Percentiles rank a stretch among this genome's conserved stretches.
phyloP scores from a whole-genome alignment of 2,329 filamentous ascomycete genomes.

The Cladosporium cucumerinum region DNA sequence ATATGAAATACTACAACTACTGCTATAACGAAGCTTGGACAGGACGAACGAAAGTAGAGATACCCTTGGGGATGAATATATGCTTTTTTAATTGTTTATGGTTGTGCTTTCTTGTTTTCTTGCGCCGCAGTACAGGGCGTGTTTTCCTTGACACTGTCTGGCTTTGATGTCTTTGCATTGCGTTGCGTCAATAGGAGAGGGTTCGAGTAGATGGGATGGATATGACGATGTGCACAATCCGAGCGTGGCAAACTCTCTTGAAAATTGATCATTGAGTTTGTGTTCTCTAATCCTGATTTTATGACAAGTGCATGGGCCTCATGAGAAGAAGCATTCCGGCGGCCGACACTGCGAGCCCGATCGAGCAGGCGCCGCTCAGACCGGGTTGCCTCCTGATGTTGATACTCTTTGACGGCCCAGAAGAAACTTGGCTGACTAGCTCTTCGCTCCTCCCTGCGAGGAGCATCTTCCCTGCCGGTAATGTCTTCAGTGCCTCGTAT shows the following conservation, averaged over 20 bases:
- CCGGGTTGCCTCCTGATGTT: neutral
- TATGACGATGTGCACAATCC: neutral
- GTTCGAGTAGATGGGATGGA: neutral
- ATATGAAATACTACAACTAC: neutral
- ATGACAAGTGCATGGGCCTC: neutral
- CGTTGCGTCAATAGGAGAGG: neutral
- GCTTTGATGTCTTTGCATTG: neutral
- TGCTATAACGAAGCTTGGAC: neutral
- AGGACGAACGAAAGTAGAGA: neutral
- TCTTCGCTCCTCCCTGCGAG: no score
- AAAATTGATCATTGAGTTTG: neutral
- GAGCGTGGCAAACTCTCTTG: neutral
- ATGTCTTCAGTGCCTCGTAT: neutral
- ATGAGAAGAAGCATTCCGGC: neutral
- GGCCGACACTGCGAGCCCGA: no score
- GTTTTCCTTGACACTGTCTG: no score
- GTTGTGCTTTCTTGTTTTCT: neutral
- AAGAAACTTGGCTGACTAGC: no score
- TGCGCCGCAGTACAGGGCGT: neutral
- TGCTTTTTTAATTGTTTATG: neutral
- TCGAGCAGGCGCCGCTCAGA: no score
- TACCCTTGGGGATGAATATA: constrained; percentile 1
- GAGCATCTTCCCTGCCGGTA: no score
- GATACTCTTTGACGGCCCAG: no score
- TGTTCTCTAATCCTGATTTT: neutral